Evolutionary conservation across 257 asterid genomes (phyloP).

Genomic region (Salvia rosmarinus): DNA sequence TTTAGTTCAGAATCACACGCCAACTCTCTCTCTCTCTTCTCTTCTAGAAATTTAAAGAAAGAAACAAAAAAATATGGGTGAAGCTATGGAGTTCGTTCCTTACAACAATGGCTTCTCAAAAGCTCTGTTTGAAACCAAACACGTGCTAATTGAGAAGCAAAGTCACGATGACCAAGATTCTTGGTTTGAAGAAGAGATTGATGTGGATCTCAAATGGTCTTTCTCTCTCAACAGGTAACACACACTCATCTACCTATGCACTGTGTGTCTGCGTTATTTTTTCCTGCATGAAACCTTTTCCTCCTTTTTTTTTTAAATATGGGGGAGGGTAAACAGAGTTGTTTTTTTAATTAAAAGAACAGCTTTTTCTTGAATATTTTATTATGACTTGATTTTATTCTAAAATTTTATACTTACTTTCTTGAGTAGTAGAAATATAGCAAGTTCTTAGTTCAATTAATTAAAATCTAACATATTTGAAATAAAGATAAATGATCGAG

Average conservation of each 20-base stretch:
- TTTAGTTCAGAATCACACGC: slow-evolving; percentile 29
- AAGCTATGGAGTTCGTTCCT: slow-evolving; percentile 18
- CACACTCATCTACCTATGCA: background rate
- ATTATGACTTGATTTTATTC: background rate
- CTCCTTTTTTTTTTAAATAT: too few relatives aligned
- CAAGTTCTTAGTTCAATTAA: too few relatives aligned
- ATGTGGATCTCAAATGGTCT: slow-evolving; percentile 92
- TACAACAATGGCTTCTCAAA: slow-evolving; percentile 62
- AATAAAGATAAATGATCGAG: too few relatives aligned
- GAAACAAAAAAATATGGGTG: too few relatives aligned
- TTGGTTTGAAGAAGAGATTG: slow-evolving; percentile 96
- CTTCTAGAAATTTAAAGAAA: background rate
- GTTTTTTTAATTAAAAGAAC: too few relatives aligned
- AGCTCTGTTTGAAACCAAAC: slow-evolving; percentile 46
- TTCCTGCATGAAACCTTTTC: too few relatives aligned
- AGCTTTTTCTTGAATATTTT: too few relatives aligned
- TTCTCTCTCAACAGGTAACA: slow-evolving; percentile 81
- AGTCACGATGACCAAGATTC: slow-evolving; percentile 40
- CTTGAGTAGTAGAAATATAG: too few relatives aligned
- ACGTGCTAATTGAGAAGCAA: slow-evolving; percentile 42
- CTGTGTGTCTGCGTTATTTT: background rate
- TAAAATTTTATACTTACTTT: too few relatives aligned
- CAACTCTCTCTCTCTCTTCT: background rate
- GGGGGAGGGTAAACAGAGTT: too few relatives aligned
- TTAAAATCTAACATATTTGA: too few relatives aligned